Conservation (phyloP, 768 basidiomycete genomes). For the Symmetrospora coprosmae region DNA sequence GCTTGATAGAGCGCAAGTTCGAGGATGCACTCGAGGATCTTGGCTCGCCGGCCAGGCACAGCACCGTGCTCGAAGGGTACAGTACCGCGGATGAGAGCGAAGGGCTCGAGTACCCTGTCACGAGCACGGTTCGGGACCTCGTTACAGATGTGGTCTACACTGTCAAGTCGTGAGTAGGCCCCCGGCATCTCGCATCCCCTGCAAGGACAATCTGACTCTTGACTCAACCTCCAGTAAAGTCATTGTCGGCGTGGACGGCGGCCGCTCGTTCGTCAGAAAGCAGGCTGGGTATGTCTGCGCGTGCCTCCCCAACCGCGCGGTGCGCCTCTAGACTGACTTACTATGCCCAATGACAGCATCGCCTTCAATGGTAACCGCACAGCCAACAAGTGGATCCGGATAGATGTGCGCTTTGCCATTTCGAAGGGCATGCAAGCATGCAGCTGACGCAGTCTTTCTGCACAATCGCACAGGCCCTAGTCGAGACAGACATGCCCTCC, state of each 20-base stretch:
- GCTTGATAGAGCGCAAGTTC: constrained; percentile 23
- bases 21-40: constrained; percentile 12
- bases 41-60: background rate
- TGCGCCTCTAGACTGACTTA: too few relatives aligned
- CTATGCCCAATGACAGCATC: constrained; percentile 10
- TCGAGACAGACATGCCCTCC: constrained; percentile 27
- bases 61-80: background rate
- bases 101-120: constrained; percentile 23
- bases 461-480: background rate
- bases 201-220: background rate
- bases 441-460: background rate
- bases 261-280: constrained; percentile 15
- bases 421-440: background rate
- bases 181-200: background rate
- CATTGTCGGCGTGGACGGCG: constrained; percentile 25
- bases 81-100: background rate
- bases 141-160: constrained; percentile 4
- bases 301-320: too few relatives aligned
- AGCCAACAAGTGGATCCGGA: constrained; percentile 24
- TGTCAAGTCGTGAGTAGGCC: constrained; percentile 14
- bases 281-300: too few relatives aligned
- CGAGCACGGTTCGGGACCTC: background rate
- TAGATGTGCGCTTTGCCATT: constrained; percentile 15
- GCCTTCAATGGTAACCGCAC: constrained; percentile 19
- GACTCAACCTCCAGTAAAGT: constrained; percentile 17